phyloP scores from a whole-genome alignment of 495 filamentous ascomycete genomes.

The Penicillium turbatum region DNA sequence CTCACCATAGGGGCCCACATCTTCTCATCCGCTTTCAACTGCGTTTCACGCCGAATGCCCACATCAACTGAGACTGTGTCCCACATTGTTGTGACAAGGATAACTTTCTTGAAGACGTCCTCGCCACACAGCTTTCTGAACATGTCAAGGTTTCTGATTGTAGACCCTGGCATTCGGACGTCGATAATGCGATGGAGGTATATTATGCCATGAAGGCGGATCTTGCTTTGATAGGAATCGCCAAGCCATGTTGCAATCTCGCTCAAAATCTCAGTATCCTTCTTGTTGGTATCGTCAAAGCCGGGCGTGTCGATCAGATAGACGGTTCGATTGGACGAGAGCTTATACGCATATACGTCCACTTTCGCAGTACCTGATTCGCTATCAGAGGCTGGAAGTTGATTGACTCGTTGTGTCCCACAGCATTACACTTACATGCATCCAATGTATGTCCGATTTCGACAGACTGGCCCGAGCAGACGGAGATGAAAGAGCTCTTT shows the following conservation, averaged over 20 bases:
- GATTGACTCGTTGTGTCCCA: not conserved
- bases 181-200: constrained; percentile 47
- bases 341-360: constrained; percentile 3
- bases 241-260: constrained; percentile 24
- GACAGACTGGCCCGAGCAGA: constrained; percentile 18
- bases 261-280: constrained; percentile 35
- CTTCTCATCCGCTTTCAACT: not conserved
- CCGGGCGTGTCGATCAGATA: constrained; percentile 42
- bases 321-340: not conserved
- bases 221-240: constrained; percentile 1
- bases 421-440: constrained; percentile 13
- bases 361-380: constrained; percentile 2
- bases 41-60: not conserved
- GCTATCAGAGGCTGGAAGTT: not conserved
- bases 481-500: constrained; percentile 39
- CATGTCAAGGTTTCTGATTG: constrained; percentile 37
- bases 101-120: constrained; percentile 32
- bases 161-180: constrained; percentile 33
- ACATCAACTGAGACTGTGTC: constrained; percentile 1
- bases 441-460: constrained; percentile 21
- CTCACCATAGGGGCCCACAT: constrained; percentile 10
- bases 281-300: constrained; percentile 36
- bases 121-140: constrained; percentile 44
- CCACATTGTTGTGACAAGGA: constrained; percentile 46
- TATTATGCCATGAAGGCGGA: constrained; percentile 28